Conservation (phyloP, 169 alveolate species). For the Plasmodium falciparum region DNA sequence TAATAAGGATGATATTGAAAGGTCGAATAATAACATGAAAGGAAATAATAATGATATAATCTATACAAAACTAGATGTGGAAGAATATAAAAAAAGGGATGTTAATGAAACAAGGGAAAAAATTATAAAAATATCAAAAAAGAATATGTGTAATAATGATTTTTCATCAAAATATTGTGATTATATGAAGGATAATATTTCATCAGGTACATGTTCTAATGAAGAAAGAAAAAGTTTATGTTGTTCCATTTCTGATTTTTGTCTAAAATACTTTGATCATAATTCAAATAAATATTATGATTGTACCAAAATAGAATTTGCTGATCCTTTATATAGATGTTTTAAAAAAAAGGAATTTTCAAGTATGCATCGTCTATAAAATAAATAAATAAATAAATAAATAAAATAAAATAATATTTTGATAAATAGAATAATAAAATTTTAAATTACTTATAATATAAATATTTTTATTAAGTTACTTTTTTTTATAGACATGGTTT, state of each 20-base stretch:
- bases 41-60: slow-evolving; percentile 9
- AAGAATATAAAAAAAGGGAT: slow-evolving; percentile 35
- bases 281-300: slow-evolving; percentile 62
- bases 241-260: slow-evolving; percentile 66
- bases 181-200: slow-evolving; percentile 32
- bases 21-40: slow-evolving; percentile 3
- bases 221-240: slow-evolving; percentile 32
- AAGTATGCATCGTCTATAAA: slow-evolving; percentile 45
- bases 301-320: slow-evolving; percentile 49
- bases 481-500: slow-evolving; percentile 70
- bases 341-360: slow-evolving; percentile 28
- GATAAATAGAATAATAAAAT: slow-evolving; percentile 3
- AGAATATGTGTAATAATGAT: slow-evolving; percentile 22
- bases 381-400: too few species aligned
- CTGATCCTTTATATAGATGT: slow-evolving; percentile 47
- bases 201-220: slow-evolving; percentile 54
- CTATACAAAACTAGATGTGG: slow-evolving; percentile 17
- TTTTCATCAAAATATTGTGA: slow-evolving; percentile 69
- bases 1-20: slow-evolving; percentile 1
- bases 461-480: slow-evolving; percentile 55
- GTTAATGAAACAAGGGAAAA: slow-evolving; percentile 38
- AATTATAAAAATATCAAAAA: slow-evolving; percentile 39
- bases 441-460: slow-evolving; percentile 17
- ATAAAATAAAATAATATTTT: slow-evolving; percentile 3
- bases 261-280: slow-evolving; percentile 50